phyloP scores from a whole-genome alignment of 306 rosid species.

The Cicer cuneatum region DNA sequence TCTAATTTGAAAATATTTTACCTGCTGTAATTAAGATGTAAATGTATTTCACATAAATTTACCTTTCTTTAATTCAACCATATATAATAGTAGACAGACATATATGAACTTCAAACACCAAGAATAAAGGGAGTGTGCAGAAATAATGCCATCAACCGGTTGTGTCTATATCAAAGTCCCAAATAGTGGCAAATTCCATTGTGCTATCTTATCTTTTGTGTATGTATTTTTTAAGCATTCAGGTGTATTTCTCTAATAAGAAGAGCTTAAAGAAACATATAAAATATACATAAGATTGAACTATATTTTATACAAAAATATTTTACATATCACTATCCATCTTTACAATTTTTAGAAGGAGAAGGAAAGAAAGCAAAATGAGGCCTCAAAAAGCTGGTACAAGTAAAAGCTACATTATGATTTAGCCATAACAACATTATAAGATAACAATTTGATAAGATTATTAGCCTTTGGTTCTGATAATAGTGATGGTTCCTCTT shows the following conservation, averaged over 20 bases:
- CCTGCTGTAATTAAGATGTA: not conserved
- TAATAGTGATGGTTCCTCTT: constrained; percentile 92
- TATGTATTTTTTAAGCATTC: too few relatives aligned
- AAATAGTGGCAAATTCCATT: constrained; percentile 37
- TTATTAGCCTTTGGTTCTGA: constrained; percentile 80
- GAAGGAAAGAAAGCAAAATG: constrained; percentile 51
- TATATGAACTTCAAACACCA: constrained; percentile 28
- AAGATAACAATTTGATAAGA: not conserved
- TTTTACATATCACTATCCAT: constrained; percentile 40
- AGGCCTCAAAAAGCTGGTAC: constrained; percentile 47
- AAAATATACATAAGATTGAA: constrained; percentile 10
- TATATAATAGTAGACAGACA: not conserved
- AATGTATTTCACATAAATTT: not conserved
- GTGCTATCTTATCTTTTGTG: not conserved
- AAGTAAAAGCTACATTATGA: constrained; percentile 40
- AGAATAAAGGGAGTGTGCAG: constrained; percentile 43
- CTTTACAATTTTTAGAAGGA: constrained; percentile 59
- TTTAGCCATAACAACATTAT: not conserved
- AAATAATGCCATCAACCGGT: constrained; percentile 35
- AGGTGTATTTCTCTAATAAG: too few relatives aligned
- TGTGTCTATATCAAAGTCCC: constrained; percentile 48
- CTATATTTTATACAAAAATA: constrained; percentile 12
- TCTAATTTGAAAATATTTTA: constrained; percentile 3
- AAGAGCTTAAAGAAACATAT: too few relatives aligned
- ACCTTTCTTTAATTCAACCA: not conserved